Base-by-base conservation (phyloP, 495 filamentous ascomycete genomes). In the Xylaria intraflava region DNA sequence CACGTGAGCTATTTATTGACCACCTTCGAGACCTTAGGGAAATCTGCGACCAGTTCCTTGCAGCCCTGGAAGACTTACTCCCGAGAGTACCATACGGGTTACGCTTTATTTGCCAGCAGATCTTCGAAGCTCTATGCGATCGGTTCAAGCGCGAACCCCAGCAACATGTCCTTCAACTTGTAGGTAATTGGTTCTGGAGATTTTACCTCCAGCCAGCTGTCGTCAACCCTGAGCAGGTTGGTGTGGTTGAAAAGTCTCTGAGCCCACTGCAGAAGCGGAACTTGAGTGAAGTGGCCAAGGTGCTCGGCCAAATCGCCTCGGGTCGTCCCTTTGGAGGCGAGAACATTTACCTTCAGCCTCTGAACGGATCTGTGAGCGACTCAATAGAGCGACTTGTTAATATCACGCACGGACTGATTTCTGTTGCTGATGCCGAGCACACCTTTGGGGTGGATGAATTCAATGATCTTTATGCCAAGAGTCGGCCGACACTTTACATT, bases 381-480 rank as follows among this genome's bases (percentile, higher is more conserved):
- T 88, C 90, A 6, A 85, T 95, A 43, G 83, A 90, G 59, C 78
- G 90, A 30, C 74, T 96, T 51, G 83, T 82, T 10, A 78, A 87
- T 12, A 88, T 89, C 29, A 92, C 88, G 26, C 59, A 65, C 49
- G 59, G 74, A 73, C 81, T 99, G 61, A 87, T 97, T 53, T 82
- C 83, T 11, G 85, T 97, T 17, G 85, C 87, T 42, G 84, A 89
- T 60, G 86, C 87, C 2, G 94, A 97, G 65, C 79, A 81, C 41
- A 90, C 91, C 19, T 98, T 96, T 66, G 94, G 96, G 65, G 96
- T 97, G 64, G 93, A 97, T 65, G 92, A 96, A 58, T 97, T 92
- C 78, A 96, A 96, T 59, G 93, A 99, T 62, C 80, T 97, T 23
- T 97, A 96, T 62, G 86, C 92, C 43, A 89, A 92, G 62, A 91